Percentiles rank a stretch among this genome's conserved stretches.
These are phyloP conservation scores for Colletotrichum viniferum DNA, from an alignment of 2,329 filamentous ascomycete species.

Conservation along the genomic window DNA sequence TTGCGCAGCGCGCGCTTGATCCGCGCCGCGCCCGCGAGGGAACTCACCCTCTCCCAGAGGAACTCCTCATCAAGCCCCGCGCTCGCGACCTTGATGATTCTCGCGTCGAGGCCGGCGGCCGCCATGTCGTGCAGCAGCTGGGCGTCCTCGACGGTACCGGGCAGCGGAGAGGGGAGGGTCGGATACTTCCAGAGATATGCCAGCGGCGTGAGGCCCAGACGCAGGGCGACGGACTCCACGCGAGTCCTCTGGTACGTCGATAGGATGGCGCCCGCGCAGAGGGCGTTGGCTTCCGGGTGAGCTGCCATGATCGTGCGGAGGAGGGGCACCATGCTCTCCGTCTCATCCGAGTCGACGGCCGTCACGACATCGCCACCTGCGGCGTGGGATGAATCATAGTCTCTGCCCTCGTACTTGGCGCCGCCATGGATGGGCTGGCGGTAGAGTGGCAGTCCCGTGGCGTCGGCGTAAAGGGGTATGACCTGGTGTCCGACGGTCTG, in stretches of 20 bases:
- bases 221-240: conserved; percentile 88
- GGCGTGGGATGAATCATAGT: conserved; percentile 58
- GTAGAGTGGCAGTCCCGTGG: conserved; percentile 83
- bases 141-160: conserved; percentile 41
- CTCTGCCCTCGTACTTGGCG: conserved; percentile 72
- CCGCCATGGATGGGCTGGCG: conserved; percentile 76
- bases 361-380: conserved; percentile 12
- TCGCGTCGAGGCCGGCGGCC: conserved; percentile 77
- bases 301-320: conserved; percentile 67
- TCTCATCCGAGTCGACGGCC: conserved; percentile 69
- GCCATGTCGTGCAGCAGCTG: conserved; percentile 83
- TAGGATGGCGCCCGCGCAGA: conserved; percentile 90
- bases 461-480: conserved; percentile 82
- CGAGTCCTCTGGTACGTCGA: conserved; percentile 95
- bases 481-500: conserved; percentile 93
- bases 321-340: conserved; percentile 82
- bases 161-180: conserved; percentile 59
- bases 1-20: conserved; percentile 61
- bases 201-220: conserved; percentile 81
- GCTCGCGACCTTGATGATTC: conserved; percentile 93
- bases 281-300: conserved; percentile 83
- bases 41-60: conserved; percentile 81
- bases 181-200: conserved; percentile 95
- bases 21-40: conserved; percentile 48
- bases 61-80: conserved; percentile 82